phyloP scores from a whole-genome alignment of 495 filamentous ascomycete genomes.

The Penicillium dipodomyicola region DNA sequence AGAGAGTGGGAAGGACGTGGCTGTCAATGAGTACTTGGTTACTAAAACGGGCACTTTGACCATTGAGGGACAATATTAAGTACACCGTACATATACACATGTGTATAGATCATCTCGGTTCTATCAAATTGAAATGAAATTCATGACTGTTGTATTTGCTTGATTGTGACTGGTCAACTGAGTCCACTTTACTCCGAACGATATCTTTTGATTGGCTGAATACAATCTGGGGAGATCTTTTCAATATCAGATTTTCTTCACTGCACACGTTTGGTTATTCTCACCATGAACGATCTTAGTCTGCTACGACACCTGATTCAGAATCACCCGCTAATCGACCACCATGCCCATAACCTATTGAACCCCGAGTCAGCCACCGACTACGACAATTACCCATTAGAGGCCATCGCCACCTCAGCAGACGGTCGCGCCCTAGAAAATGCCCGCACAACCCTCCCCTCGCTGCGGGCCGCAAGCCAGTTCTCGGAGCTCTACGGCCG shows the following conservation, averaged over 20 bases:
- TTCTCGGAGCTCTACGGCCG: conserved; percentile 62
- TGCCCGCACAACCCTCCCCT: conserved; percentile 59
- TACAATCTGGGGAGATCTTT: neutral
- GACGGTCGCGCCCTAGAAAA: conserved; percentile 62
- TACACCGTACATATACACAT: neutral
- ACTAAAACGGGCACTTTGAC: conserved; percentile 70
- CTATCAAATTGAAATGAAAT: neutral
- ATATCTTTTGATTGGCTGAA: neutral
- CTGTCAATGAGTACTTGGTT: conserved; percentile 66
- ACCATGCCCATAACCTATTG: conserved; percentile 83
- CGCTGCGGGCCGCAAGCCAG: conserved; percentile 68
- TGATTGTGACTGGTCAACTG: neutral
- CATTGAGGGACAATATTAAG: conserved; percentile 56
- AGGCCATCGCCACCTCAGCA: conserved; percentile 73
- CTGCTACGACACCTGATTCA: conserved; percentile 53
- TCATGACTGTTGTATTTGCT: neutral
- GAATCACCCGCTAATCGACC: conserved; percentile 76
- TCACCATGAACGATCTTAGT: conserved; percentile 32
- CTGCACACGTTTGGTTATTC: neutral
- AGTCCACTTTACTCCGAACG: neutral
- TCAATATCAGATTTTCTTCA: conserved; percentile 1
- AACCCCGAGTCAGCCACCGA: conserved; percentile 33
- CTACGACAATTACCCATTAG: conserved; percentile 41
- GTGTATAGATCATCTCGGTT: neutral
- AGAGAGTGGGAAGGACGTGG: conserved; percentile 70